These are phyloP conservation scores for Fusarium sarcochroum DNA, from an alignment of 2,329 filamentous ascomycete genomes.

Conservation along the genomic window DNA sequence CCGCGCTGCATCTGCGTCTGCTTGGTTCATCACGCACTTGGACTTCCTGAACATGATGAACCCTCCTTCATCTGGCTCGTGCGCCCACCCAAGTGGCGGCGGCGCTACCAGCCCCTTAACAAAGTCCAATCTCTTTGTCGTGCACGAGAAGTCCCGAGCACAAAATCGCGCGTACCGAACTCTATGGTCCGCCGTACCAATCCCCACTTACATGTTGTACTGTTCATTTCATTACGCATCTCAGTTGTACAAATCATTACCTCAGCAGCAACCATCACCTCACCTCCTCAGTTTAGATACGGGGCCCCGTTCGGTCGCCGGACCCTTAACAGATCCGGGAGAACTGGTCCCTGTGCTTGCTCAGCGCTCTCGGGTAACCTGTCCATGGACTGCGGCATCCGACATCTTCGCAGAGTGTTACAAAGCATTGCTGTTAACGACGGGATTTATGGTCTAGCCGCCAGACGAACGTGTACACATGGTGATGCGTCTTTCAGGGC, in stretches of 20 bases:
- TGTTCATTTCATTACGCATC: constrained; percentile 28
- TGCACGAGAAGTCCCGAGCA: constrained; percentile 30
- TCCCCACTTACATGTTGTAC: constrained; percentile 17
- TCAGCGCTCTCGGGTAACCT: constrained; percentile 7
- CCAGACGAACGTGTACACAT: not conserved
- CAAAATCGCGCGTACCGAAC: constrained; percentile 39
- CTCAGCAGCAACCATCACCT: constrained; percentile 34
- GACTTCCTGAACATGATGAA: constrained; percentile 22
- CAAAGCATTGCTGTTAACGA: not conserved
- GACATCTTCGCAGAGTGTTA: not conserved
- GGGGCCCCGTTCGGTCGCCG: constrained; percentile 19
- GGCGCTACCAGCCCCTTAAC: constrained; percentile 48
- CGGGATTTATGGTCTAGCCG: not conserved
- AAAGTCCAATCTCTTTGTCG: constrained; percentile 45
- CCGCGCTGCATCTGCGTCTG: not conserved
- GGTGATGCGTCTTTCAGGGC: not conserved
- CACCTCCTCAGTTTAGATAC: constrained; percentile 8
- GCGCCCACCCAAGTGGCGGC: constrained; percentile 39
- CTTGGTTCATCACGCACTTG: constrained; percentile 6
- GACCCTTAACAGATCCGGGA: constrained; percentile 34
- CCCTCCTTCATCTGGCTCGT: constrained; percentile 39
- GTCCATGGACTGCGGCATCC: constrained; percentile 14
- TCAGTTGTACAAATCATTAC: constrained; percentile 39
- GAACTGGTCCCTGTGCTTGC: constrained; percentile 15
- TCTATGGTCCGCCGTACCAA: constrained; percentile 37